Evolutionary conservation across 768 basidiomycete species (phyloP), one percentile per base, ranked within the genome.

Genomic region (Xerocomellus dryophilus): DNA sequence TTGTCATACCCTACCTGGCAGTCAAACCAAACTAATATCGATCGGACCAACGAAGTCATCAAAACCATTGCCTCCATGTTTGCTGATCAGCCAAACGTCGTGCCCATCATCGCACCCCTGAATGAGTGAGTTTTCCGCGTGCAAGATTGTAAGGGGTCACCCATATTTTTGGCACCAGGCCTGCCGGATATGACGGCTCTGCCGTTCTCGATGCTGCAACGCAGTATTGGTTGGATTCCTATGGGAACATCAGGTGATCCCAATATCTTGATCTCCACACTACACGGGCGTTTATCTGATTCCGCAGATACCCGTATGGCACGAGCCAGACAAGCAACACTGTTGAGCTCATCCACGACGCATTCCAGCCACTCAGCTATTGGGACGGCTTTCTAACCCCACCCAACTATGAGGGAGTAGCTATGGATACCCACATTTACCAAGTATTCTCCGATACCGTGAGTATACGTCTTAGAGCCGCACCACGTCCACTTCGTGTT

Each of bases 401-500:
- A n/a, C 79, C 82, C 0, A 53, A 74, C 35, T 86, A 59, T 53
- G 63, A 83, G 38, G 86, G 87, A 11, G 90, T 90, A 18, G 80
- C 85, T 21, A 81, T 93, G 74, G 90, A 90, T 67, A 89, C 85
- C 32, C 88, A 90, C 63, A 81, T 86, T 48, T 90, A 90, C 63
- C 86, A 89, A 63, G 79, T 90, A 69, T 90, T 90, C 73, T 80
- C 78, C 20, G 61, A 78, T 35, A 66, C 73, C 18, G 86, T 86
- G 61, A 66, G 81, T 66, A 35, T 23, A 18, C 38, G 7, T 44
- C 29, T 29, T 29, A 29, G 4, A n/a, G 18, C 18, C 39, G 39
- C 39, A 20, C 10, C 9, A n/a, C 38, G 31, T 34, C n/a, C 40
- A 10, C 15, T 15, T 44, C 11, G 18, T 14, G 27, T 32, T 21